Conservation (phyloP, 495 filamentous ascomycete genomes). For the Letharia lupina region DNA sequence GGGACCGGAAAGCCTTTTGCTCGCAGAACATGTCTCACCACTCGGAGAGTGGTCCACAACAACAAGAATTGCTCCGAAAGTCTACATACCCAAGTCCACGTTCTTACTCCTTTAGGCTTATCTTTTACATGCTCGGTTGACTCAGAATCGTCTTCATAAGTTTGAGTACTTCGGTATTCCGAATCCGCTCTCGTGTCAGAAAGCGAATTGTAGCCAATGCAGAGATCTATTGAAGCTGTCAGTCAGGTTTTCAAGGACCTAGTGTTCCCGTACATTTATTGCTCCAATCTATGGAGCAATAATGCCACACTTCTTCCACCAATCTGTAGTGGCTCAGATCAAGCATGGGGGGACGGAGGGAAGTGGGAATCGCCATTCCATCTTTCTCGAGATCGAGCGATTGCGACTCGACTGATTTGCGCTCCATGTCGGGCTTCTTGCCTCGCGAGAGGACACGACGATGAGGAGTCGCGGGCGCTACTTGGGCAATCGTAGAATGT, state of each 20-base stretch:
- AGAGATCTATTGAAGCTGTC: slow-evolving; percentile 48
- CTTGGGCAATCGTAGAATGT: slow-evolving; percentile 30
- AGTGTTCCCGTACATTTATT: slow-evolving; percentile 38
- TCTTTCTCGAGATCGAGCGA: slow-evolving; percentile 17
- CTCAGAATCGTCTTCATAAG: slow-evolving; percentile 12
- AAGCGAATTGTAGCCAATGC: slow-evolving; percentile 74
- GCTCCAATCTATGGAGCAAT: slow-evolving; percentile 53
- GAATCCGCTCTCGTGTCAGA: slow-evolving; percentile 39
- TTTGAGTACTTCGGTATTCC: not conserved
- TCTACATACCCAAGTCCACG: slow-evolving; percentile 58
- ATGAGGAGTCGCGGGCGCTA: not conserved
- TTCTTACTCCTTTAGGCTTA: slow-evolving; percentile 51
- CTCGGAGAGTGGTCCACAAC: not conserved
- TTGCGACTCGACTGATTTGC: slow-evolving; percentile 12
- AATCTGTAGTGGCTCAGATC: slow-evolving; percentile 43
- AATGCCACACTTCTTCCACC: slow-evolving; percentile 58
- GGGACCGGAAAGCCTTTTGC: not conserved
- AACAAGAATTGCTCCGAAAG: not conserved
- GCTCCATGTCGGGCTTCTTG: not conserved
- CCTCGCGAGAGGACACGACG: not conserved
- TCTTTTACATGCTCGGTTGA: slow-evolving; percentile 33
- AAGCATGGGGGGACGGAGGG: slow-evolving; percentile 8
- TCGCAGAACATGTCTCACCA: not conserved
- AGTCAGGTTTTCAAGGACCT: slow-evolving; percentile 5
- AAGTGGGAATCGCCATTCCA: not conserved